Base-by-base conservation (phyloP, 1,284 basidiomycete species). In the Malassezia sp. region DNA sequence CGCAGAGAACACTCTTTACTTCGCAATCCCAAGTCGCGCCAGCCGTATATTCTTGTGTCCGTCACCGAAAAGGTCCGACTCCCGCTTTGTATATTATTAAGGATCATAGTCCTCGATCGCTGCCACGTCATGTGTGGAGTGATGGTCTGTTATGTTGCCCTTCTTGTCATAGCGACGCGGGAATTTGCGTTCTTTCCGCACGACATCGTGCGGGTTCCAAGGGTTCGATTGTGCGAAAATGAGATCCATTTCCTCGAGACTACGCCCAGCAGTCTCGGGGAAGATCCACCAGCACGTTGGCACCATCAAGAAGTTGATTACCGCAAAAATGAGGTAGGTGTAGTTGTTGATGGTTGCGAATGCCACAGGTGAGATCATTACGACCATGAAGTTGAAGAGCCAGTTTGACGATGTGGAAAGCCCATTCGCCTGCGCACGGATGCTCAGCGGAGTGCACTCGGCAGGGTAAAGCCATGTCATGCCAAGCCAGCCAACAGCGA, bases 381-480 rank as follows among this genome's bases (percentile, higher is more conserved):
- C 63, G 23, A 67, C 60, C 20, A 65, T 18, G 28, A 67, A 67
- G 41, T 67, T 67, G 46, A 64, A 67, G 24, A 65, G 32, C 62
- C 62, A 65, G 51, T 66, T 66, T 28, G 60, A 51, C 5, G 51
- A 52, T 0, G 63, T 66, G 5, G 55, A 59, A 44, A 67, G 57
- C 36, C 63, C 65, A 39, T 68, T 68, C 9, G 62, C 61, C 31
- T 58, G 53, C 0, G 63, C 63, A 17, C 65, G 51, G 35, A 66
- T 67, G 11, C 54, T 43, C 11, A 68, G 54, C 0, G 63, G 63
- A 1, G 65, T 67, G 45, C 67, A 63, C 47, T 68, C 65, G 28
- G 65, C 65, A 11, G 65, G 65, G 51, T 66, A 67, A n/a, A 68
- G 52, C 65, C 65, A 68, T 7, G 65, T 60, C 63, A 68, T 63